Percentiles rank a stretch among this genome's conserved stretches.
These are phyloP conservation scores for Magnaporthiopsis incrustans DNA, from an alignment of 2,329 filamentous ascomycete genomes.

Conservation along the genomic window DNA sequence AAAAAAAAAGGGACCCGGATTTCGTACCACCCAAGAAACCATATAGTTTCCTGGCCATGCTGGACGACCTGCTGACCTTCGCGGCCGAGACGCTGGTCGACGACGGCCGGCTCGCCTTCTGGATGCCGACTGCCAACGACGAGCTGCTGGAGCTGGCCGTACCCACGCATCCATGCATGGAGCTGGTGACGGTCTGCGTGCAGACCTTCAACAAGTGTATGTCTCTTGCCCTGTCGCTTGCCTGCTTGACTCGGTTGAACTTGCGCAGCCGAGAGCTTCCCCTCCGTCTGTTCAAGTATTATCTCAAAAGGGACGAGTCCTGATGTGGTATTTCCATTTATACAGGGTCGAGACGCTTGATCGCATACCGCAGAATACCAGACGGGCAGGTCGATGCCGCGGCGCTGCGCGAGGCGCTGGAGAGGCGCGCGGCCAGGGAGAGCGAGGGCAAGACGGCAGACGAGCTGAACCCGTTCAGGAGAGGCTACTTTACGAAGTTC, in stretches of 20 bases:
- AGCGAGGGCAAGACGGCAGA: constrained; percentile 42
- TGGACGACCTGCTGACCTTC: constrained; percentile 84
- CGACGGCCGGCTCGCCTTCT: constrained; percentile 76
- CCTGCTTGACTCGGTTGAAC: background rate
- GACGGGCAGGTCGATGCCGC: constrained; percentile 45
- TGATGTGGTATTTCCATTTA: background rate
- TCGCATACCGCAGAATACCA: constrained; percentile 71
- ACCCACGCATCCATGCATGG: constrained; percentile 67
- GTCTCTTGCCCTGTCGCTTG: constrained; percentile 2
- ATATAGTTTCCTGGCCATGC: constrained; percentile 85
- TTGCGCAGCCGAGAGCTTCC: too few species aligned
- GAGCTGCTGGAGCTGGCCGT: constrained; percentile 68
- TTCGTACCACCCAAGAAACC: constrained; percentile 86
- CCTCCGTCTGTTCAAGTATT: too few species aligned
- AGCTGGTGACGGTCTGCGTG: constrained; percentile 67
- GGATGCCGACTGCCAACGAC: constrained; percentile 90
- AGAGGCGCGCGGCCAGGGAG: constrained; percentile 20
- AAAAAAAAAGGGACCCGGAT: constrained; percentile 39
- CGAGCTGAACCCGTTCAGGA: constrained; percentile 53
- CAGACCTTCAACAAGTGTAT: constrained; percentile 86
- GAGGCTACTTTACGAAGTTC: constrained; percentile 48
- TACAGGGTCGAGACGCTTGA: constrained; percentile 75
- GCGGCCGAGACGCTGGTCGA: constrained; percentile 69
- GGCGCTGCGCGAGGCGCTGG: constrained; percentile 26
- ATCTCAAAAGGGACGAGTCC: too few species aligned